Evolutionary conservation across 2,329 filamentous ascomycete genomes (phyloP).

Genomic region (Neopestalotiopsis rosae): DNA sequence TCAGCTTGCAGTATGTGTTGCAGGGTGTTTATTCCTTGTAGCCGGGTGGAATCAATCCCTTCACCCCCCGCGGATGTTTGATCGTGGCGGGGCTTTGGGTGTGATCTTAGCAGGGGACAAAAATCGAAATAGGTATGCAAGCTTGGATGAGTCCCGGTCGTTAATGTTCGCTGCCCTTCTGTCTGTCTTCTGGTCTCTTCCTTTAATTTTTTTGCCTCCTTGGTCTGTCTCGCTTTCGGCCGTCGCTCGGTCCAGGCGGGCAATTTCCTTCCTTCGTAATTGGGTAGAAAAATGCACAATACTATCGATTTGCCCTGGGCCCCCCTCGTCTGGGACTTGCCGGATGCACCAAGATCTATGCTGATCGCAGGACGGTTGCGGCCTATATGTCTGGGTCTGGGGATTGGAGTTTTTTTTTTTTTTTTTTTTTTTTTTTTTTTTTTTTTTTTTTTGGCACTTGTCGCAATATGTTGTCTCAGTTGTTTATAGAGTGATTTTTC

Average conservation of each 20-base stretch:
- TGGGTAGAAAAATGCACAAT: constrained; percentile 1
- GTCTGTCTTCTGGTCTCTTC: neutral
- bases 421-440: neutral
- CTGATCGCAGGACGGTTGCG: neutral
- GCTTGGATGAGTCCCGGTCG: neutral
- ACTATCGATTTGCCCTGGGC: neutral
- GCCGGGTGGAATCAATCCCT: constrained; percentile 9
- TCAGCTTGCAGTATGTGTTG: constrained; percentile 11
- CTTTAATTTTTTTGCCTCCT: neutral
- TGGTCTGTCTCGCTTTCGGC: neutral
- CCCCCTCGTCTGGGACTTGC: neutral
- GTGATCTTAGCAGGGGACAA: constrained; percentile 11
- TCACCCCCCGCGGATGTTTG: constrained; percentile 13
- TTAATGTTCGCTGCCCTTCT: neutral
- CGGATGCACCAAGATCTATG: neutral
- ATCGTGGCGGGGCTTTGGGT: constrained; percentile 14
- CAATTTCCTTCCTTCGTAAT: constrained; percentile 2
- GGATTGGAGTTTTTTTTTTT: neutral
- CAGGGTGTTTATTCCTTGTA: constrained; percentile 11
- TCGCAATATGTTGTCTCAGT: constrained; percentile 11
- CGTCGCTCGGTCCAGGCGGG: neutral
- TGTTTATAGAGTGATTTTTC: neutral
- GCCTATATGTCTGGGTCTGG: neutral
- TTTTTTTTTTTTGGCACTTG: neutral
- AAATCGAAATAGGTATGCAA: neutral